A percentile compares a stretch with the other conserved stretches of the same genome.
These are phyloP conservation scores for Colletotrichum tropicale DNA, from an alignment of 2,329 filamentous ascomycete genomes.

Conservation along the genomic window DNA sequence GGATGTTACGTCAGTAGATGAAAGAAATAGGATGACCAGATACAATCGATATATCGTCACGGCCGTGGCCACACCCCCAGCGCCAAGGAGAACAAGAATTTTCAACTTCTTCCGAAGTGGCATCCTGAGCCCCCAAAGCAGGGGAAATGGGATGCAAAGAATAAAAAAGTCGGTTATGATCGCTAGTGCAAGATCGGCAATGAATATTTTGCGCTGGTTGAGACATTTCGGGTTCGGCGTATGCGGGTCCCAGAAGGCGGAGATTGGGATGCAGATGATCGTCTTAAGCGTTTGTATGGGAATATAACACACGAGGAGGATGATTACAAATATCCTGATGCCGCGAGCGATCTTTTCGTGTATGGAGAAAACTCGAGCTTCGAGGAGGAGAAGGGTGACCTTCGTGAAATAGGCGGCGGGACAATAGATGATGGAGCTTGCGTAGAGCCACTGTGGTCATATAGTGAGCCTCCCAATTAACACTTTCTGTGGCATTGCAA, in stretches of 20 bases:
- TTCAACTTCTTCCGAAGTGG: constrained; percentile 33
- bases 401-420: constrained; percentile 34
- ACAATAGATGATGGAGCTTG: constrained; percentile 30
- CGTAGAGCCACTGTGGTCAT: constrained; percentile 28
- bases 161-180: constrained; percentile 37
- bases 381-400: constrained; percentile 34
- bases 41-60: constrained; percentile 32
- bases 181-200: constrained; percentile 33
- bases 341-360: constrained; percentile 24
- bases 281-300: constrained; percentile 31
- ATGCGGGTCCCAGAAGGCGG: constrained; percentile 26
- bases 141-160: constrained; percentile 34
- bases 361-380: constrained; percentile 33
- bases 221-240: constrained; percentile 28
- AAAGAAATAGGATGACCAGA: constrained; percentile 24
- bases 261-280: constrained; percentile 27
- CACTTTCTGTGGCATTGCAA: not conserved
- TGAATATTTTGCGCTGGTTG: constrained; percentile 34
- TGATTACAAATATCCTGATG: constrained; percentile 31
- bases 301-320: constrained; percentile 28
- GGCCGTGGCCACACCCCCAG: constrained; percentile 31
- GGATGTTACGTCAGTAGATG: constrained; percentile 25
- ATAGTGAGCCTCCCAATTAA: not conserved
- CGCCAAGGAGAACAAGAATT: constrained; percentile 32
- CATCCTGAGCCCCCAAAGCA: constrained; percentile 33